Evolutionary conservation across 306 rosid species (phyloP).

Genomic region (Malus sylvestris): DNA sequence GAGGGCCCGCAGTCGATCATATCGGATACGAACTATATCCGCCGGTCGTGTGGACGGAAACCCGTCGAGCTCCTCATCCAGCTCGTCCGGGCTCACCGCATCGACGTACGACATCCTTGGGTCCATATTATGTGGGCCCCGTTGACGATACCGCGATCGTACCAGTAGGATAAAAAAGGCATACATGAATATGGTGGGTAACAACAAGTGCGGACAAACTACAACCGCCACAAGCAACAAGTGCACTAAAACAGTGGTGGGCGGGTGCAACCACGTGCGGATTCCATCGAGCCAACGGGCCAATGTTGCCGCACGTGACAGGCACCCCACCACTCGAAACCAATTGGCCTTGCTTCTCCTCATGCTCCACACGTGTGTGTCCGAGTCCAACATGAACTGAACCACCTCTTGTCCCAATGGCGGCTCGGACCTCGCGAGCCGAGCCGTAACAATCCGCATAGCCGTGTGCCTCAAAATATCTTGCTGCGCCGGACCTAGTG

Average conservation of each 20-base stretch:
- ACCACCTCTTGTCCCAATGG: constrained; percentile 77
- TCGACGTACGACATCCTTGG: constrained; percentile 64
- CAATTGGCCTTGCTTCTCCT: constrained; percentile 81
- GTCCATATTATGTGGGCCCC: constrained; percentile 50
- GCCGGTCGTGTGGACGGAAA: constrained; percentile 47
- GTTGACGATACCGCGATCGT: constrained; percentile 37
- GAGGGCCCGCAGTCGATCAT: constrained; percentile 63
- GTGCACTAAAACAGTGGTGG: constrained; percentile 59
- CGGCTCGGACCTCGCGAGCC: constrained; percentile 78
- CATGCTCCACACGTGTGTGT: constrained; percentile 83
- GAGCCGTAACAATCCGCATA: constrained; percentile 61
- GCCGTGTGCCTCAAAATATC: constrained; percentile 68
- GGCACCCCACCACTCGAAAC: constrained; percentile 50
- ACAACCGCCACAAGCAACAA: constrained; percentile 45
- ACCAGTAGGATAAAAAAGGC: constrained; percentile 46
- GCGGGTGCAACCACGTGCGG: constrained; percentile 65
- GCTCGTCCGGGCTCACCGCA: constrained; percentile 55
- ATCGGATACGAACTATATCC: constrained; percentile 48
- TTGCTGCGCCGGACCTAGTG: constrained; percentile 74
- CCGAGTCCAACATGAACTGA: constrained; percentile 66
- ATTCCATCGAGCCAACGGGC: constrained; percentile 43
- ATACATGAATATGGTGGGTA: constrained; percentile 72
- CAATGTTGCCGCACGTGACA: constrained; percentile 47
- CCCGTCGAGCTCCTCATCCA: constrained; percentile 85
- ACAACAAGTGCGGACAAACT: constrained; percentile 46